phyloP scores from a whole-genome alignment of 2,329 filamentous ascomycete species.

The Pleomassaria siparia region DNA sequence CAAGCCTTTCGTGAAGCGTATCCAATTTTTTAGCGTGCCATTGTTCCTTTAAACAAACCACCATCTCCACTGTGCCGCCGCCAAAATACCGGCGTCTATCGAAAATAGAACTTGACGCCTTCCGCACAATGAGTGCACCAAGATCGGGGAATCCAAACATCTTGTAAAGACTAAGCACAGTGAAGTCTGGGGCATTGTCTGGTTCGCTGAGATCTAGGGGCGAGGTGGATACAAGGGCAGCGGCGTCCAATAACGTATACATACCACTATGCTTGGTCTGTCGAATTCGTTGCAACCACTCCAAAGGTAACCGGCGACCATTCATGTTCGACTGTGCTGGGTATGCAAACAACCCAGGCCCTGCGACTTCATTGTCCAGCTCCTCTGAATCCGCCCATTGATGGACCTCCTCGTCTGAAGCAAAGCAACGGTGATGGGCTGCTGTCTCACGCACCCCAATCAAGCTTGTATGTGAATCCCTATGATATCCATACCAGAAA shows the following conservation, averaged over 20 bases:
- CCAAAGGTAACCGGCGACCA: constrained; percentile 70
- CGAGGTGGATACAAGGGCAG: constrained; percentile 76
- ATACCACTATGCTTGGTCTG: constrained; percentile 41
- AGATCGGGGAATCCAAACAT: constrained; percentile 97
- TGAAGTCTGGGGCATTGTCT: constrained; percentile 74
- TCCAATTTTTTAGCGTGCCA: constrained; percentile 80
- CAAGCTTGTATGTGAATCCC: constrained; percentile 82
- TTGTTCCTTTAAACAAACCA: constrained; percentile 71
- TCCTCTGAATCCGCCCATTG: constrained; percentile 65
- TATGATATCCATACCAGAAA: constrained; percentile 81
- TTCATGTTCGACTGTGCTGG: constrained; percentile 94
- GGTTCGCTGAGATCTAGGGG: constrained; percentile 69
- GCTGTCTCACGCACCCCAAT: constrained; percentile 77
- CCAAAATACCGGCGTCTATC: constrained; percentile 79
- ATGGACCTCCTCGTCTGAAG: constrained; percentile 62
- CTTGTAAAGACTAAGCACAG: constrained; percentile 87
- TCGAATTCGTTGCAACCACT: constrained; percentile 61
- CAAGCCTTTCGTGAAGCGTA: constrained; percentile 76
- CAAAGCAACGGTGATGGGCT: constrained; percentile 64
- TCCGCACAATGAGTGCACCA: constrained; percentile 80
- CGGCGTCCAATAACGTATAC: constrained; percentile 81
- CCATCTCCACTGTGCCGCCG: constrained; percentile 91
- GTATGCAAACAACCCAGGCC: constrained; percentile 69
- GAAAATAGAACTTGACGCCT: constrained; percentile 66
- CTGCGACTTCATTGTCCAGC: constrained; percentile 14